phyloP scores from a whole-genome alignment of 2,329 filamentous ascomycete species.

The Exophiala sideris region DNA sequence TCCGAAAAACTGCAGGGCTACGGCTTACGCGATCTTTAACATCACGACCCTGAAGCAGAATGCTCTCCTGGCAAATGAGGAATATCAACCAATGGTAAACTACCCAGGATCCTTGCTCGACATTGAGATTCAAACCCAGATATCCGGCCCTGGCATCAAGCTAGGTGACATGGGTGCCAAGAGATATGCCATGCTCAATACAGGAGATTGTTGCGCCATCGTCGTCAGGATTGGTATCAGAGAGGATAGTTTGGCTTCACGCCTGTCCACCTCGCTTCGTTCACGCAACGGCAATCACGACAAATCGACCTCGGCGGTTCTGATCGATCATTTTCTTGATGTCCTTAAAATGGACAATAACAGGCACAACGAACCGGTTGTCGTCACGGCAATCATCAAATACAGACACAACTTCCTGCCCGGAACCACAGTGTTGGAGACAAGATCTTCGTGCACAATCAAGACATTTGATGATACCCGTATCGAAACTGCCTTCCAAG shows the following conservation, averaged over 20 bases:
- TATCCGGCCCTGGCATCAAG: constrained; percentile 6
- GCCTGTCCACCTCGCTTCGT: constrained; percentile 13
- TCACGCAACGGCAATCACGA: constrained; percentile 1
- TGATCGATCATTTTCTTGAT: constrained; percentile 21
- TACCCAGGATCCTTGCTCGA: constrained; percentile 9
- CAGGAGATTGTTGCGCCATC: constrained; percentile 28
- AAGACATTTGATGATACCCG: background rate
- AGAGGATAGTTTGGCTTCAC: constrained; percentile 15
- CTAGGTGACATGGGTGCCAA: constrained; percentile 2
- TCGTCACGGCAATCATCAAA: constrained; percentile 11
- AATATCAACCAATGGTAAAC: constrained; percentile 3
- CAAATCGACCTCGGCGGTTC: constrained; percentile 8
- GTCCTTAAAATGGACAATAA: constrained; percentile 18
- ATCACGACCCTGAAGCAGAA: constrained; percentile 13
- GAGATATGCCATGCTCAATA: background rate
- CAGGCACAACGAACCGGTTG: constrained; percentile 13
- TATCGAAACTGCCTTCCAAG: background rate
- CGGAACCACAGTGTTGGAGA: constrained; percentile 8
- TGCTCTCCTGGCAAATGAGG: constrained; percentile 1
- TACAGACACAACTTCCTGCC: constrained; percentile 17
- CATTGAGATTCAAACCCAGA: constrained; percentile 6
- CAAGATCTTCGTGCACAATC: constrained; percentile 3
- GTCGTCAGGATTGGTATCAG: constrained; percentile 26
- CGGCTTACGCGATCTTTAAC: constrained; percentile 18
- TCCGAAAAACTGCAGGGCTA: constrained; percentile 7